phyloP scores from a whole-genome alignment of 2,329 filamentous ascomycete species.

The Aureobasidium sp. region DNA sequence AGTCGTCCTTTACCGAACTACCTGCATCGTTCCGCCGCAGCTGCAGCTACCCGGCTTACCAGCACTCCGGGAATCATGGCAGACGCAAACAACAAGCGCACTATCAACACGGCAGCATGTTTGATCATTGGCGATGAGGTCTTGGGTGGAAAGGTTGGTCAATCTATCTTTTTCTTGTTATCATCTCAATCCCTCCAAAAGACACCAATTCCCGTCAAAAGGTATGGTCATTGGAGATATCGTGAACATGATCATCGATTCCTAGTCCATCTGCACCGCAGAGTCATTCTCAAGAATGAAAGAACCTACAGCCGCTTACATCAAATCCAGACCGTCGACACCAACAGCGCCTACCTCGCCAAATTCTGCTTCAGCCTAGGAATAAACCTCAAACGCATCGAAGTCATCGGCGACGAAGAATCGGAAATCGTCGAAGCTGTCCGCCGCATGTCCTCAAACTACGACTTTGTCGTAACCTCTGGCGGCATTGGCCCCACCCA shows the following conservation, averaged over 20 bases:
- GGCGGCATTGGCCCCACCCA: slow-evolving; percentile 95
- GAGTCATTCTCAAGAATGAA: background rate
- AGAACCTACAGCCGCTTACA: background rate
- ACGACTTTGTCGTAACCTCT: slow-evolving; percentile 92
- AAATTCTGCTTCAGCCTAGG: slow-evolving; percentile 58
- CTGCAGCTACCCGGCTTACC: slow-evolving; percentile 17
- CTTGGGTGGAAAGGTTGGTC: slow-evolving; percentile 75
- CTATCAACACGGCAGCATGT: slow-evolving; percentile 82
- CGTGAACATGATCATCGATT: background rate
- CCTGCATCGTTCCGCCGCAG: slow-evolving; percentile 39
- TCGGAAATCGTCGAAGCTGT: slow-evolving; percentile 82
- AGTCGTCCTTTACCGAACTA: slow-evolving; percentile 52
- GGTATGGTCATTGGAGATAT: background rate
- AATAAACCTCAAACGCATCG: slow-evolving; percentile 69
- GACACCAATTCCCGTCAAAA: background rate
- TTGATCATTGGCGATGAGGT: slow-evolving; percentile 97
- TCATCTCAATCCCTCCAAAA: too few species aligned
- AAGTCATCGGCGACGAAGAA: slow-evolving; percentile 91
- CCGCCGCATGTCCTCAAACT: slow-evolving; percentile 73
- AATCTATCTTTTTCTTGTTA: background rate
- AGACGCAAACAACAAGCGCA: slow-evolving; percentile 50
- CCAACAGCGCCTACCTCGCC: slow-evolving; percentile 56
- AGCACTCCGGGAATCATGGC: slow-evolving; percentile 28
- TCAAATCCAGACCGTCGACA: slow-evolving; percentile 50
- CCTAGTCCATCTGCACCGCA: too few species aligned